Base-by-base conservation (phyloP, 2,329 filamentous ascomycete species). In the Penicillium sp. region DNA sequence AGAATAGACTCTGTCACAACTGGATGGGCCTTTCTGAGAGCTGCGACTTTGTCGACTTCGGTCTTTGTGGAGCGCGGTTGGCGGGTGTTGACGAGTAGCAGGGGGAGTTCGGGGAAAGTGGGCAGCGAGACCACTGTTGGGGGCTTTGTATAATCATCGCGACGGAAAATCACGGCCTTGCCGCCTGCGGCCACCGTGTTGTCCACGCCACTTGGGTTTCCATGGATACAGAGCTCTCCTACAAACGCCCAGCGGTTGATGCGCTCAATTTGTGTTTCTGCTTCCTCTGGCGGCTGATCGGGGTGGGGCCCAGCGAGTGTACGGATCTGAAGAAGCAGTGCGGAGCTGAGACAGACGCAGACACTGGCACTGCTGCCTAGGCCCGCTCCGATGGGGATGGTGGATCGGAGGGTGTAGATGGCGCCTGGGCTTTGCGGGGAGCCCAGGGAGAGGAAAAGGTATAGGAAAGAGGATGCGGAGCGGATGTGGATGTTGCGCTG, bases 181-280 rank as follows among this genome's bases (percentile, higher is more conserved):
- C 93, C 93, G 63, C 95, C 88, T 11, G 91, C 88, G 11, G 92
- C 81, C 25, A 99, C 92, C 2, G 93, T 99, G 70, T 99, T 99
- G 72, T 99, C 93, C 36, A 99, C 89, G 0, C 93, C 93, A 0
- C 89, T 95, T 0, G 93, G 93, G 64, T 95, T 97, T 31, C 92
- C 93, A 66, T 99, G 93, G 55, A 97, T 96, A 72, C 90, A 93
- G 83, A 97, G 87, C 70, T 99, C 93, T 19, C 87, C 87, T 0
- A 99, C 93, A 70, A 96, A 97, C 0, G 93, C 91, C 93, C 95
- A 99, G 54, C 88, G 82, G 71, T 99, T 99, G 73, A 99, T 96
- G 56, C 92, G 84, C 73, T 97, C 91, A 27, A 97, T 80, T 67
- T 99, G 92, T 36, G 90, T 72, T 52, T 88, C 84, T n/a, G 89